Evolutionary conservation across 2,329 filamentous ascomycete species (phyloP).

Genomic region (Phaeoacremonium minimum): DNA sequence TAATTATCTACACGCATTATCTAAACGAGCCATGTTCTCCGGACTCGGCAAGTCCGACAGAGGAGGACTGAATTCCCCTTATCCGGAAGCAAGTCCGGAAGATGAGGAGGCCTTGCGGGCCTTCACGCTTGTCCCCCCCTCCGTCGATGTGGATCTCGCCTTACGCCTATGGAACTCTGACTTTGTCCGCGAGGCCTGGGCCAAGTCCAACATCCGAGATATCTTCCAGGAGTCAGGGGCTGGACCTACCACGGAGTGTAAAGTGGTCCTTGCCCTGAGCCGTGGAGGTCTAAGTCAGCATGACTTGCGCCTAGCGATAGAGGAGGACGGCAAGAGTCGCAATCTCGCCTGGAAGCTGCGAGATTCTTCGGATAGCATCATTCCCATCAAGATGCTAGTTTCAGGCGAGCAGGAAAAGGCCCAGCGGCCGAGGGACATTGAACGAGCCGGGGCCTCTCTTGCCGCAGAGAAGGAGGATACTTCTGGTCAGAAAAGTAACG

Average conservation of each 20-base stretch:
- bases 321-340: conserved; percentile 34
- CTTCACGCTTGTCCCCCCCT: conserved; percentile 46
- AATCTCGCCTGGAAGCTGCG: conserved; percentile 30
- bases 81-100: conserved; percentile 29
- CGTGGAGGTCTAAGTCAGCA: conserved; percentile 19
- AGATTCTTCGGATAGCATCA: conserved; percentile 16
- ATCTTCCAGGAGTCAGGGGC: conserved; percentile 13
- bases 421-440: background rate
- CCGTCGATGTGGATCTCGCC: conserved; percentile 15
- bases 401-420: background rate
- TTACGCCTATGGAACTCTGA: conserved; percentile 12
- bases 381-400: conserved; percentile 4
- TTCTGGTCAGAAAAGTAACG: conserved; percentile 1
- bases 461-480: too few relatives aligned
- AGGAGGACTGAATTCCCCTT: conserved; percentile 31
- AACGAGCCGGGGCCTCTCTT: too few relatives aligned
- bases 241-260: conserved; percentile 13
- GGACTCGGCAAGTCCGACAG: conserved; percentile 31
- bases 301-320: conserved; percentile 31
- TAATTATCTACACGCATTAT: conserved; percentile 37
- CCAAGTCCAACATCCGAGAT: conserved; percentile 12
- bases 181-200: conserved; percentile 9
- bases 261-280: conserved; percentile 30
- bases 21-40: conserved; percentile 24
- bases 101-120: conserved; percentile 26